Conservation (phyloP, 2,329 filamentous ascomycete species). For the Paracoccidioides brasiliensis region DNA sequence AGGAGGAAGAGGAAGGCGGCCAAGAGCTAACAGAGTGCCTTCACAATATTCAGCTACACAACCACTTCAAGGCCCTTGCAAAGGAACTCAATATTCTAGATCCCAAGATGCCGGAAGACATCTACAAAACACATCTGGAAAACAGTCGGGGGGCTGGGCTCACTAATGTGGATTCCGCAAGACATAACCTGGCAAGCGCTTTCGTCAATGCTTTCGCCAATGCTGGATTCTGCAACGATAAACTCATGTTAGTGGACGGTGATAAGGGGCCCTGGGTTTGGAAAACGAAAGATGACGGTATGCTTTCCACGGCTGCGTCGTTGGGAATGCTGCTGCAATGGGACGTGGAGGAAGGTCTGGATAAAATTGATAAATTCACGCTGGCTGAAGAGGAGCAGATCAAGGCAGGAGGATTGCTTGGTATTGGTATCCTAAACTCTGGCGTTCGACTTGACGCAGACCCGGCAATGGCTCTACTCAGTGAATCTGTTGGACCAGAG, state of each 20-base stretch:
- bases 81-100: conserved; percentile 96
- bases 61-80: conserved; percentile 84
- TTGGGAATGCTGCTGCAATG: conserved; percentile 82
- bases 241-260: conserved; percentile 88
- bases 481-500: conserved; percentile 65
- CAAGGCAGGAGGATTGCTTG: conserved; percentile 80
- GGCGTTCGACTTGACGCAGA: conserved; percentile 83
- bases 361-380: conserved; percentile 90
- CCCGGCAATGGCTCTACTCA: conserved; percentile 74
- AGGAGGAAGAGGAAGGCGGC: conserved; percentile 49
- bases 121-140: conserved; percentile 98
- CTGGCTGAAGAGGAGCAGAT: conserved; percentile 73
- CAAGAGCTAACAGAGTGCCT: conserved; percentile 68
- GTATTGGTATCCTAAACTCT: conserved; percentile 90
- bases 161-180: conserved; percentile 88
- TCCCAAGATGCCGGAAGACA: conserved; percentile 93
- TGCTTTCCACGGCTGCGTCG: conserved; percentile 92
- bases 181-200: conserved; percentile 87
- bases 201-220: conserved; percentile 98
- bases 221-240: conserved; percentile 87
- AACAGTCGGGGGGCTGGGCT: conserved; percentile 84
- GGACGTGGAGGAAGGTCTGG: conserved; percentile 83
- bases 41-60: conserved; percentile 74
- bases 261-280: conserved; percentile 92
- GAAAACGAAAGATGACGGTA: conserved; percentile 98